Percentiles rank a stretch among this genome's conserved stretches.
phyloP scores from a whole-genome alignment of 176 grass and related monocot species.

The Phoenix dactylifera region DNA sequence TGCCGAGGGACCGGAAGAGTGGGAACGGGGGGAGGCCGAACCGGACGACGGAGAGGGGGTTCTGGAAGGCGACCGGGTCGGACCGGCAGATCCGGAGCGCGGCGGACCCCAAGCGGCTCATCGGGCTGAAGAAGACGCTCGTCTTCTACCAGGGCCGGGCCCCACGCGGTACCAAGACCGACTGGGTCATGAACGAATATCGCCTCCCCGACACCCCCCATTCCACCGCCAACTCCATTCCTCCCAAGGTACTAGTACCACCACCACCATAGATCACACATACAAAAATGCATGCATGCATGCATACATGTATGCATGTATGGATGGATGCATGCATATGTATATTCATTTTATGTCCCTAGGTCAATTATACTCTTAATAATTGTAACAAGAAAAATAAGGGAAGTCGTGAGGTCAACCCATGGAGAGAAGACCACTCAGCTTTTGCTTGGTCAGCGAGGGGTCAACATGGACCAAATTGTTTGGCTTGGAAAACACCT shows the following conservation, averaged over 20 bases:
- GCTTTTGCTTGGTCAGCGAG: no score
- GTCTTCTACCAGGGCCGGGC: slow-evolving; percentile 85
- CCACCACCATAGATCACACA: no score
- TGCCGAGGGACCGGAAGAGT: slow-evolving; percentile 50
- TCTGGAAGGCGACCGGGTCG: slow-evolving; percentile 93
- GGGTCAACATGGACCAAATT: no score
- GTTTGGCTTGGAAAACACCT: no score
- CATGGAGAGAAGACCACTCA: no score
- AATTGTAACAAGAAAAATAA: no score
- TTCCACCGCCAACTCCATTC: background rate
- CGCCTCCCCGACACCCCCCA: slow-evolving; percentile 35
- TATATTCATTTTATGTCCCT: no score
- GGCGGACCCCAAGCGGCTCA: slow-evolving; percentile 37
- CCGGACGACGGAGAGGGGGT: slow-evolving; percentile 73
- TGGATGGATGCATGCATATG: no score
- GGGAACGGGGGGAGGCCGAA: slow-evolving; percentile 64
- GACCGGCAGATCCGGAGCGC: slow-evolving; percentile 39
- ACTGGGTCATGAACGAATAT: slow-evolving; percentile 98
- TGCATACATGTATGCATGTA: no score
- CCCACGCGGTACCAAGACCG: slow-evolving; percentile 57
- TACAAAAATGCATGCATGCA: no score
- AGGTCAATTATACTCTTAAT: no score
- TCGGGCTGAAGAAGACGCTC: slow-evolving; percentile 91
- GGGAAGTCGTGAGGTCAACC: no score
- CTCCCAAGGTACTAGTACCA: slow-evolving; percentile 22